These are phyloP conservation scores for Massarina eburnea DNA, from an alignment of 2,329 filamentous ascomycete species.

Conservation along the genomic window DNA sequence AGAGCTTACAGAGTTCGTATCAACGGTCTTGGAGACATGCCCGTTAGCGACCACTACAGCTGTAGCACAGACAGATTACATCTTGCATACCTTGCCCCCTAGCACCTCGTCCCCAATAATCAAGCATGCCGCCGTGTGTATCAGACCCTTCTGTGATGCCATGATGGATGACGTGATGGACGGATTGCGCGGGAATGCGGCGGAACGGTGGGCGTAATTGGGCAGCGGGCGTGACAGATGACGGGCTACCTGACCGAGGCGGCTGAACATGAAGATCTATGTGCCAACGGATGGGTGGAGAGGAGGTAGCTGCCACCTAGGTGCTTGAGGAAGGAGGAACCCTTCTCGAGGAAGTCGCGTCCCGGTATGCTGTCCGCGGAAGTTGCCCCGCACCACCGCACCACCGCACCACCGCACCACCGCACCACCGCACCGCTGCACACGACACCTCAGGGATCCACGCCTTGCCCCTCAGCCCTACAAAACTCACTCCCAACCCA, in stretches of 20 bases:
- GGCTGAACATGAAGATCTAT: constrained; percentile 67
- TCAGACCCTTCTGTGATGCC: constrained; percentile 61
- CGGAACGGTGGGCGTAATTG: constrained; percentile 56
- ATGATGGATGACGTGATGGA: constrained; percentile 47
- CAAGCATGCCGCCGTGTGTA: constrained; percentile 86
- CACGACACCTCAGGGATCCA: constrained; percentile 5
- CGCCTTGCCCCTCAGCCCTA: constrained; percentile 20
- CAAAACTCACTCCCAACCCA: not conserved
- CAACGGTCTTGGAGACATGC: constrained; percentile 55
- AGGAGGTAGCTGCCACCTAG: constrained; percentile 19
- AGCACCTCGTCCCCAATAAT: constrained; percentile 98
- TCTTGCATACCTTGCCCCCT: constrained; percentile 75
- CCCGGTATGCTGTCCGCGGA: constrained; percentile 9
- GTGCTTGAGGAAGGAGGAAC: constrained; percentile 13
- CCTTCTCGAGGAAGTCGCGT: constrained; percentile 7
- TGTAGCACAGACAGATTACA: not conserved
- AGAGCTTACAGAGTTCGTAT: constrained; percentile 59
- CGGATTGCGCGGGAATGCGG: constrained; percentile 30
- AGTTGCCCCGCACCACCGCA: constrained; percentile 16
- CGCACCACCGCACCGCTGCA: too few relatives aligned
- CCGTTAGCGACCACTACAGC: constrained; percentile 20
- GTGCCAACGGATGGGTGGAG: not conserved
- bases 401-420: too few relatives aligned
- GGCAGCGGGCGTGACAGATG: constrained; percentile 68
- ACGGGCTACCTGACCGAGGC: constrained; percentile 71